Percentiles rank a stretch among this genome's conserved stretches.
Evolutionary conservation across 2,329 filamentous ascomycete species (phyloP).

Genomic region (Podosphaera fusca): DNA sequence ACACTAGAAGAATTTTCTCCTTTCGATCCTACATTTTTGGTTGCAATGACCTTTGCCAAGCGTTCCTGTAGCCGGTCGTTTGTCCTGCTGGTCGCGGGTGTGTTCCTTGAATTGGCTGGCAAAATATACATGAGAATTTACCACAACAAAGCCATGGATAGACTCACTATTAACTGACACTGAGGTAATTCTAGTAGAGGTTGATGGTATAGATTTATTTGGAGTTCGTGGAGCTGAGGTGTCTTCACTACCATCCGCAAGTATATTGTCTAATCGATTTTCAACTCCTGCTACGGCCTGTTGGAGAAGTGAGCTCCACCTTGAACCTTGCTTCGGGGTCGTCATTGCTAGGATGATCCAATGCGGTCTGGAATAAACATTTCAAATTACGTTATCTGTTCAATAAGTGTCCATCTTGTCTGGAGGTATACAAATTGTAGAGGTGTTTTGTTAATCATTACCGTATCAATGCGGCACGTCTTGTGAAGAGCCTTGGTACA

Average conservation of each 20-base stretch:
- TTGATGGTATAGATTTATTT: slow-evolving; percentile 18
- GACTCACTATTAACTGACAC: slow-evolving; percentile 18
- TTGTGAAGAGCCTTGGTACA: too few relatives aligned
- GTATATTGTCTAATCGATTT: slow-evolving; percentile 73
- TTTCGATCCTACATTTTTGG: slow-evolving; percentile 30
- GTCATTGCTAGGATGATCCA: slow-evolving; percentile 9
- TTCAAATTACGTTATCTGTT: too few relatives aligned
- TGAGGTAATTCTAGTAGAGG: slow-evolving; percentile 14
- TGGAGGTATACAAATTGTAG: too few relatives aligned
- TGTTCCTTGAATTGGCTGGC: slow-evolving; percentile 32
- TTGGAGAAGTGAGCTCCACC: slow-evolving; percentile 64
- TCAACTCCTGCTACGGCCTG: slow-evolving; percentile 87
- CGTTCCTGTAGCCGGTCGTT: slow-evolving; percentile 78
- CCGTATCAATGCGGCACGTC: too few relatives aligned
- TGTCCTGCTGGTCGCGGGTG: slow-evolving; percentile 36
- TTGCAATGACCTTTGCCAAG: slow-evolving; percentile 66
- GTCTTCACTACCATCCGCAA: slow-evolving; percentile 50
- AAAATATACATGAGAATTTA: neutral
- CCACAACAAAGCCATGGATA: neutral
- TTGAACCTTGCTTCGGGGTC: slow-evolving; percentile 24
- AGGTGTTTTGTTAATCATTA: too few relatives aligned
- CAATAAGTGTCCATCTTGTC: too few relatives aligned
- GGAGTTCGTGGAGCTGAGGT: slow-evolving; percentile 14
- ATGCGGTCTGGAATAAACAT: too few relatives aligned
- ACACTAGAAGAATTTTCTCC: slow-evolving; percentile 1